Evolutionary conservation across 345 rosid species (phyloP).

Genomic region (Sonneratia caseolaris): DNA sequence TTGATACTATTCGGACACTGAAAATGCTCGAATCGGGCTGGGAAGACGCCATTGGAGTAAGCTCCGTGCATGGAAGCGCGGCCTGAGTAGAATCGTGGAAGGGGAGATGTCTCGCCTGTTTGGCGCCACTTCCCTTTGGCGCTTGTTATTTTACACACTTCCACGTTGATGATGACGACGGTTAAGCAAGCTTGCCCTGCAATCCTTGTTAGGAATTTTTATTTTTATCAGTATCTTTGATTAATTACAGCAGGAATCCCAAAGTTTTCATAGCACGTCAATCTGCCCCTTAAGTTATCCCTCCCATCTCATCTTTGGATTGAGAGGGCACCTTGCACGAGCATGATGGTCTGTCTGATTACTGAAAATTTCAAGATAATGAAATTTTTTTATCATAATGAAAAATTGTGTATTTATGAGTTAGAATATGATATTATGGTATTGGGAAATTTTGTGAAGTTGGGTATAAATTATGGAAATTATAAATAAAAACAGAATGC

Average conservation of each 20-base stretch:
- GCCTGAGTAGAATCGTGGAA: background rate
- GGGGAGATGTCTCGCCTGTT: background rate
- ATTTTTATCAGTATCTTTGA: too few relatives aligned
- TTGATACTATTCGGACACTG: slow-evolving; percentile 72
- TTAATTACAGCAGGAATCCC: background rate
- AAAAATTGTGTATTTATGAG: too few relatives aligned
- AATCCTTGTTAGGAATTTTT: background rate
- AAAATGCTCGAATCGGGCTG: slow-evolving; percentile 42
- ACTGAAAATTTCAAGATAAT: too few relatives aligned
- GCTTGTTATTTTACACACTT: background rate
- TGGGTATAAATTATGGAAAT: too few relatives aligned
- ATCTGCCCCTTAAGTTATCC: background rate
- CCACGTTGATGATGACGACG: background rate
- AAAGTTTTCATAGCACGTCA: background rate
- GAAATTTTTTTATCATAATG: too few relatives aligned
- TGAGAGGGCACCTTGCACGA: too few relatives aligned
- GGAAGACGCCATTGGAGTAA: slow-evolving; percentile 21
- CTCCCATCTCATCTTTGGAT: too few relatives aligned
- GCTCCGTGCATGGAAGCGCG: background rate
- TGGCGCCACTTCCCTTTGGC: slow-evolving; percentile 6
- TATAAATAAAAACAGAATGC: too few relatives aligned
- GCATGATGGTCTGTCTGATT: too few relatives aligned
- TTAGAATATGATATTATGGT: too few relatives aligned
- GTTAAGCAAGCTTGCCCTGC: background rate
- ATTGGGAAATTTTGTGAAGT: too few relatives aligned